Evolutionary conservation across 2,329 filamentous ascomycete species (phyloP), one percentile per base, ranked within the genome.

Genomic region (Ophiocordyceps australis): DNA sequence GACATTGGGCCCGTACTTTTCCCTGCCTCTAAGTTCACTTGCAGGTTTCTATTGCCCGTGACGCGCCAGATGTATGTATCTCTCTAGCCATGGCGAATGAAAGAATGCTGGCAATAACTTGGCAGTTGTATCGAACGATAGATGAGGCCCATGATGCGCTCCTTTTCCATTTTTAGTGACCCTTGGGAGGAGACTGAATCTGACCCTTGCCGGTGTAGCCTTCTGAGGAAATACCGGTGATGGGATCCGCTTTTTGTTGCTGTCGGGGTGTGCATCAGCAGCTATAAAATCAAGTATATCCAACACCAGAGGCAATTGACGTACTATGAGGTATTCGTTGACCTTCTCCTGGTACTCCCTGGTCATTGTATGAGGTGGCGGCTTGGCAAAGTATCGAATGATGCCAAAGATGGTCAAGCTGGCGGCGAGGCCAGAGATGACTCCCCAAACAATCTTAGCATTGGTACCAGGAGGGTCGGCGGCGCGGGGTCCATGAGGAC

Each of bases 291-390:
- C n/a, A n/a, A n/a, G n/a, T n/a, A n/a, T n/a, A n/a, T n/a, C n/a
- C n/a, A n/a, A n/a, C n/a, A n/a, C n/a, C n/a, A n/a, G n/a, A n/a
- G n/a, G n/a, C n/a, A n/a, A n/a, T n/a, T n/a, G n/a, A 32, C 37
- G 25, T 60, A 92, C 86, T 70, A 74, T 85, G 54, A 94, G 65
- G 56, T 79, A 89, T 63, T 94, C 89, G 58, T 98, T 93, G 40
- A 75, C 68, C 41, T 77, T 77, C 64, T 95, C 83, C 63, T 98
- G 82, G 72, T 79, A 95, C 59, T 98, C 89, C 66, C 81, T 79
- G 60, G 65, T 86, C 85, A 98, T 92, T 45, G 86, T 92, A 53
- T 64, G 62, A 39, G 89, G 89, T 35, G 67, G 46, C 32, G 70
- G 67, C 49, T 69, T 65, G 44, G 78, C 82, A 50, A 80, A 74